Evolutionary conservation across 108 stramenopile species (phyloP), one percentile per base, ranked within the genome.

Genomic region (Epipyxis sp.): DNA sequence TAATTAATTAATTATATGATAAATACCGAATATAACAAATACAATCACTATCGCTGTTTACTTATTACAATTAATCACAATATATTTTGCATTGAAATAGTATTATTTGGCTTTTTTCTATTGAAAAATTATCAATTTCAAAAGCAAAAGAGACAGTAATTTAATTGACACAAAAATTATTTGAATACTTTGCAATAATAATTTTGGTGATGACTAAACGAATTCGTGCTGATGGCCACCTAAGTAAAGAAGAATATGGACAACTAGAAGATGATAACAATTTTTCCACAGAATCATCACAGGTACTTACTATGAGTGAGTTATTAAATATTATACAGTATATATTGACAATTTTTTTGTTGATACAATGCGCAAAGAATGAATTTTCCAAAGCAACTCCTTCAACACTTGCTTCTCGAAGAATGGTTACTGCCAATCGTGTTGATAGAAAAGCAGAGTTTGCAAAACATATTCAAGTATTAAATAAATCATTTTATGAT

Each of bases 161-260:
- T n/a, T n/a, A n/a, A n/a, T n/a, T n/a, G n/a, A n/a, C n/a, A n/a
- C n/a, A n/a, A n/a, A n/a, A n/a, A n/a, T n/a, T n/a, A n/a, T n/a
- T n/a, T n/a, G n/a, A n/a, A n/a, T n/a, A n/a, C n/a, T n/a, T n/a
- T n/a, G n/a, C n/a, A n/a, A n/a, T n/a, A n/a, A n/a, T n/a, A n/a
- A n/a, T n/a, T n/a, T n/a, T n/a, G n/a, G n/a, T n/a, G 46, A 67
- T 20, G 20, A 67, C 20, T 6, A 67, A 67, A 20, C 6, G 65
- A 67, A 20, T 6, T 42, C 65, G 65, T 42, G 20, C 42, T 39
- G 65, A 67, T 67, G 65, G 65, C 20, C 65, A 67, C 20, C 20
- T 67, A 67, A 42, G 20, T 39, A 67, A 67, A 67, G 41, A 67
- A 67, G 65, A 67, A 20, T 20, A 13, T 67, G 65, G 13, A 43